Percentiles rank a stretch among this genome's conserved stretches.
These are phyloP conservation scores for Juglanconis oblonga DNA, from an alignment of 2,329 filamentous ascomycete species.

Conservation along the genomic window DNA sequence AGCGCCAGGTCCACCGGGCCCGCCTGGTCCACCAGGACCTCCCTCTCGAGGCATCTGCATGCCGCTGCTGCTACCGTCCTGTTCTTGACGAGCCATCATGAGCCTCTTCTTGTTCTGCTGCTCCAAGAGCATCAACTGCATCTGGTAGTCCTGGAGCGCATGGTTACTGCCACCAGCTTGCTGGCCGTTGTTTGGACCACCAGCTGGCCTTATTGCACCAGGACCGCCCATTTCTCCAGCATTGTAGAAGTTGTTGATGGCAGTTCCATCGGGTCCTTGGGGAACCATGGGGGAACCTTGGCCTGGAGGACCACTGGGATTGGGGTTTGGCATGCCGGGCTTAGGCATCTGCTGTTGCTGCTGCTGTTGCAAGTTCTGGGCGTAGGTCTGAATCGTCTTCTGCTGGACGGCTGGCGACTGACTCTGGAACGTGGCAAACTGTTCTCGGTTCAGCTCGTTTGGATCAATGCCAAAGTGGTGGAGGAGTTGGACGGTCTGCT, in stretches of 20 bases:
- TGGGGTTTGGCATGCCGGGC: slow-evolving; percentile 73
- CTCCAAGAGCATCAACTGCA: slow-evolving; percentile 83
- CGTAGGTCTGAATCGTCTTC: slow-evolving; percentile 86
- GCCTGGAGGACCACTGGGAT: slow-evolving; percentile 63
- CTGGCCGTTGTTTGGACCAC: slow-evolving; percentile 44
- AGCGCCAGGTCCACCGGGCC: slow-evolving; percentile 45
- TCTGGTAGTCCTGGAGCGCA: slow-evolving; percentile 83
- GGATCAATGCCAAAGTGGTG: slow-evolving; percentile 72
- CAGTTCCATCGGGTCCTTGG: slow-evolving; percentile 63
- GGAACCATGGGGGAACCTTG: slow-evolving; percentile 83
- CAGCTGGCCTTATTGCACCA: slow-evolving; percentile 53
- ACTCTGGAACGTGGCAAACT: slow-evolving; percentile 65
- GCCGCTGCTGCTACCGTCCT: slow-evolving; percentile 59
- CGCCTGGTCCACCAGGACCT: slow-evolving; percentile 46
- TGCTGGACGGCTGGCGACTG: slow-evolving; percentile 62
- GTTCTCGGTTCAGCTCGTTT: slow-evolving; percentile 67
- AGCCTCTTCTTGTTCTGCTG: slow-evolving; percentile 85
- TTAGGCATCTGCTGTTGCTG: slow-evolving; percentile 78
- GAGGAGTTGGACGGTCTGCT: slow-evolving; percentile 54
- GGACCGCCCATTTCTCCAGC: slow-evolving; percentile 56
- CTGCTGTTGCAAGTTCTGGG: slow-evolving; percentile 78
- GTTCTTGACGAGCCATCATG: slow-evolving; percentile 77
- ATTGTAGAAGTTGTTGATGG: slow-evolving; percentile 61
- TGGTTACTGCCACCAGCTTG: slow-evolving; percentile 65
- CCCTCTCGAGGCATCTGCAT: slow-evolving; percentile 50